Percentiles rank a stretch among this genome's conserved stretches.
Conservation (phyloP, 441 rosid genomes). For the Erodium texanum region DNA sequence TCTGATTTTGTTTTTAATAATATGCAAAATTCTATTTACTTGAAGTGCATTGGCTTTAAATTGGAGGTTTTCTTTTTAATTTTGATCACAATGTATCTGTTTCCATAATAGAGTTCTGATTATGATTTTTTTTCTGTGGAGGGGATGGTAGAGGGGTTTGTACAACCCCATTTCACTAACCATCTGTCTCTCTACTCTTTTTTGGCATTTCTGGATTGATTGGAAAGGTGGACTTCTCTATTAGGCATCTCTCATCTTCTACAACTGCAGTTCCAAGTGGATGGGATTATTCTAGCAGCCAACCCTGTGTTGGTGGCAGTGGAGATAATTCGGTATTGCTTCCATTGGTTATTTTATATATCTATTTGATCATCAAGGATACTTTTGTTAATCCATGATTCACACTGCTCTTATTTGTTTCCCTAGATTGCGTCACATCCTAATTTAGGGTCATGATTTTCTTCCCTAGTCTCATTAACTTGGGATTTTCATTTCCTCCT, state of each 20-base stretch:
- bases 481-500: background rate
- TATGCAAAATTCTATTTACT: no score
- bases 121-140: no score
- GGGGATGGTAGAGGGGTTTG: no score
- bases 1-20: no score
- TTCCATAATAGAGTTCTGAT: no score
- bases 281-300: conserved; percentile 49
- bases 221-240: conserved; percentile 95
- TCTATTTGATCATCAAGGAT: no score
- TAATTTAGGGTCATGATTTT: background rate
- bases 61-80: no score
- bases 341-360: background rate
- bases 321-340: conserved; percentile 49
- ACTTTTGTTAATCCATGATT: no score
- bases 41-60: no score
- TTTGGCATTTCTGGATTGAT: conserved; percentile 45
- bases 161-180: background rate
- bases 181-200: conserved; percentile 3
- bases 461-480: no score
- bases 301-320: conserved; percentile 56
- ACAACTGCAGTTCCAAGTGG: conserved; percentile 57
- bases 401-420: no score
- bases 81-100: no score
- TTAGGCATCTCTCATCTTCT: conserved; percentile 76
- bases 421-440: background rate